Evolutionary conservation across 2,329 filamentous ascomycete genomes (phyloP), one percentile per base, ranked within the genome.

Genomic region (Colletotrichum trifolii): DNA sequence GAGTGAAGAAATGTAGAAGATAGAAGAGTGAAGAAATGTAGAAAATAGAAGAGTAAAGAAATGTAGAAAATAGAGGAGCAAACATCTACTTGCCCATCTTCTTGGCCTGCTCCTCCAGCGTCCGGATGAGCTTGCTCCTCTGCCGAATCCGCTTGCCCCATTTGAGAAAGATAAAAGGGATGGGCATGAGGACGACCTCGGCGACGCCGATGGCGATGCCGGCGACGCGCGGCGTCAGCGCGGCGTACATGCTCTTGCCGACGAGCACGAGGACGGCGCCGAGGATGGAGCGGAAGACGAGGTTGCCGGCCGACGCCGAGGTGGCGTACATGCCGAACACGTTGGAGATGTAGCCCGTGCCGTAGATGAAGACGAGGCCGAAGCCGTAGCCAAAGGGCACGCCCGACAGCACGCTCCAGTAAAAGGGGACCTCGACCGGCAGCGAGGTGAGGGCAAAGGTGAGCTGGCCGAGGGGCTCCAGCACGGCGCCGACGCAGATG

Each of bases 261-360:
- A 86, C 86, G 2, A 91, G 78, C 0, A 88, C 88, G 17, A 90
- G 74, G 0, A 85, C 81, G 38, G 87, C 88, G 13, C 88, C 88
- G 57, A 90, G 75, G 2, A 85, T 75, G 48, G 82, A 85, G 40
- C 88, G 77, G 6, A 89, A 78, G 1, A 91, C 86, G 0, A 87
- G 83, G 66, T 90, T 90, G 0, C 88, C 88, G 0, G 88, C 88
- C 61, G 90, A 77, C 0, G 88, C 88, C 4, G 83, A 86, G 0
- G 88, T 88, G 10, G 88, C 87, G 68, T 88, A 91, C 70, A 90
- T 85, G 25, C 86, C 86, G 67, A 90, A 91, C n/a, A 82, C 85
- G 68, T 85, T 79, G 0, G 88, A 86, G 11, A 91, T 77, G 72
- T 91, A 91, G 62, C 87, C 90, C 1, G 81, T 84, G 0, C 86